Conservation (phyloP, 2,329 filamentous ascomycete species). For the Aspergillus aculeatus region DNA sequence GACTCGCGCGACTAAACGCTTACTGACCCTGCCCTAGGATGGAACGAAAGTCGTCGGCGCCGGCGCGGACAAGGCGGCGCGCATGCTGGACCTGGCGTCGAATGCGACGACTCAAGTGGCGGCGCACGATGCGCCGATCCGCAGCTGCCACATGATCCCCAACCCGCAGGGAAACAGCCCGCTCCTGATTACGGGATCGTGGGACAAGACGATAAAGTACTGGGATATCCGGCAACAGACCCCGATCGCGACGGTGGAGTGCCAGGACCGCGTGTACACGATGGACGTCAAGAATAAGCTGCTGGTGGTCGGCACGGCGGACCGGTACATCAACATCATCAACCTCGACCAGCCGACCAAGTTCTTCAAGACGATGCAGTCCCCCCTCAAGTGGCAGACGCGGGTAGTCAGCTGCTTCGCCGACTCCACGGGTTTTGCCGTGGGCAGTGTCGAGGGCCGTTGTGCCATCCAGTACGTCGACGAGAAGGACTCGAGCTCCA, state of each 20-base stretch:
- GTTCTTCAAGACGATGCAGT: conserved; percentile 95
- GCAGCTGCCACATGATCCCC: conserved; percentile 75
- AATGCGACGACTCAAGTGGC: conserved; percentile 68
- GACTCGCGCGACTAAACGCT: conserved; percentile 2
- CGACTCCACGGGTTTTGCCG: conserved; percentile 86
- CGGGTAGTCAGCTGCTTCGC: conserved; percentile 92
- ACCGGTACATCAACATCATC: conserved; percentile 93
- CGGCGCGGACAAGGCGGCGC: conserved; percentile 87
- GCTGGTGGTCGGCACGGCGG: conserved; percentile 87
- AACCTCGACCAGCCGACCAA: conserved; percentile 83
- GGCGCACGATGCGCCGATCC: conserved; percentile 80
- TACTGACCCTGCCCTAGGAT: conserved; percentile 60
- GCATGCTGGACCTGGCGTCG: conserved; percentile 74
- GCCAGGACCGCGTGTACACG: conserved; percentile 66
- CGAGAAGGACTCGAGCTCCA: conserved; percentile 85
- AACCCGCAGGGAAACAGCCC: conserved; percentile 55
- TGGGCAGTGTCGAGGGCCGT: conserved; percentile 93
- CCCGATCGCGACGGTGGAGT: conserved; percentile 48
- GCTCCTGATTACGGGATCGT: conserved; percentile 82
- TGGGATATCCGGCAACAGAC: conserved; percentile 55
- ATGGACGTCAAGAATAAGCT: conserved; percentile 89
- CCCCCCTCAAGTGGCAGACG: conserved; percentile 97
- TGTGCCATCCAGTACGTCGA: conserved; percentile 99
- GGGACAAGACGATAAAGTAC: conserved; percentile 59
- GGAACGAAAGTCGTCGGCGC: conserved; percentile 83